Evolutionary conservation across 768 basidiomycete genomes (phyloP), one percentile per base, ranked within the genome.

Genomic region (Tricholoma saponaceum): DNA sequence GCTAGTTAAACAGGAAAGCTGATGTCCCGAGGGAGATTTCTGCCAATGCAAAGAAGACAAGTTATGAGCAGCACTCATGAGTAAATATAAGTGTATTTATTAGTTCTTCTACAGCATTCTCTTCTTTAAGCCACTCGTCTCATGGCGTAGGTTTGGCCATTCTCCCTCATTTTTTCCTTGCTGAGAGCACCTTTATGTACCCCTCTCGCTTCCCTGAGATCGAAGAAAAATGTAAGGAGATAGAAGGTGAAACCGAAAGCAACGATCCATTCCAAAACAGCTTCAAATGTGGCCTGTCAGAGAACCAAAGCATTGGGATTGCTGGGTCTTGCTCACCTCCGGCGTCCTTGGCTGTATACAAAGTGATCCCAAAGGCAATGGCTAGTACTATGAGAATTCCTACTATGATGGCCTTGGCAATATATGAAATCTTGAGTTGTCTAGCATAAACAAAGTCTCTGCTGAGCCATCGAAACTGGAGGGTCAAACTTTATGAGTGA

Each of bases 221-320:
- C 90, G 67, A 80, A 87, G 60, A 69, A 83, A 72, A 89, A 92
- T 0, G 88, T 86, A 57, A 89, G 73, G 39, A 90, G 72, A 69
- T 88, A 92, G 61, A 89, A 78, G 5, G 85, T 85, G 68, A 84
- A 90, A 7, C 87, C 83, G 54, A 91, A 85, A 3, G 81, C 79
- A 51, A 92, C 88, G 0, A 69, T 65, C 90, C 90, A 92, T 69
- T 92, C 90, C 6, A 92, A 63, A 55, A 90, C 69, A n/a, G 79
- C 87, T 84, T 56, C 5, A 52, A 26, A 53, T 25, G 12, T 12
- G 33, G 32, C 28, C 22, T 14, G 55, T 58, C 37, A 56, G 56
- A 28, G 5, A n/a, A 26, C 41, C 22, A 9, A 49, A 32, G 14
- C n/a, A 10, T n/a, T 0, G 14, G 12, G 12, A 22, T 23, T 5